Conservation (phyloP, 768 basidiomycete species). For the Gelatoporia subvermispora region DNA sequence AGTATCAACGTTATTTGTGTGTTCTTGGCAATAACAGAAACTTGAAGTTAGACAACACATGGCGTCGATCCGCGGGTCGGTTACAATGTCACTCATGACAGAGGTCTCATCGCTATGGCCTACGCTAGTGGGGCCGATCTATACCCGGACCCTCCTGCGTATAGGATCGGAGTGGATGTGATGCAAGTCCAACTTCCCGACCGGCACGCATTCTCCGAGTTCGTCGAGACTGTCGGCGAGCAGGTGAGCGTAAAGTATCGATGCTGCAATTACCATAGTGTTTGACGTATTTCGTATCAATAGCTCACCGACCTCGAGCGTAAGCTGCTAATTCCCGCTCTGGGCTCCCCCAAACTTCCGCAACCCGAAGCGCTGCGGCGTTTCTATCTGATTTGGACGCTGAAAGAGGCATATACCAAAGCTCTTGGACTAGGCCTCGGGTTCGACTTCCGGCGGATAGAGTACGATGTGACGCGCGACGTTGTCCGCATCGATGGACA, state of each 20-base stretch:
- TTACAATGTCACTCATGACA: slow-evolving; percentile 83
- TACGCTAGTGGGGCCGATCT: slow-evolving; percentile 31
- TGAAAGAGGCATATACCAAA: slow-evolving; percentile 91
- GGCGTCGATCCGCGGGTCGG: slow-evolving; percentile 38
- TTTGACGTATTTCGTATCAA: background rate
- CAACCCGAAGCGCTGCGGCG: slow-evolving; percentile 48
- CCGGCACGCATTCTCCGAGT: slow-evolving; percentile 50
- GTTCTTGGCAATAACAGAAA: background rate
- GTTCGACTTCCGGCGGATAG: slow-evolving; percentile 74
- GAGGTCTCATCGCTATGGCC: slow-evolving; percentile 65
- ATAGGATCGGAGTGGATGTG: slow-evolving; percentile 67
- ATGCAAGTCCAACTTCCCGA: slow-evolving; percentile 71
- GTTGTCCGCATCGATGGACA: slow-evolving; percentile 55
- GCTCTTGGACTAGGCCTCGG: slow-evolving; percentile 79
- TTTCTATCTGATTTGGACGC: slow-evolving; percentile 84
- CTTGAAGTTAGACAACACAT: slow-evolving; percentile 8
- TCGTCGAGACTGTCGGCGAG: slow-evolving; percentile 59
- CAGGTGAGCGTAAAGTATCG: slow-evolving; percentile 41
- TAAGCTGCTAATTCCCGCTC: slow-evolving; percentile 23
- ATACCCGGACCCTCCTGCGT: slow-evolving; percentile 50
- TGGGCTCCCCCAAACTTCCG: slow-evolving; percentile 32
- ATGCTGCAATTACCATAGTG: background rate
- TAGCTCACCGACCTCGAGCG: slow-evolving; percentile 40
- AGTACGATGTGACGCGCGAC: slow-evolving; percentile 55
- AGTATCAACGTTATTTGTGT: slow-evolving; percentile 22